Evolutionary conservation across 352 stramenopile species (phyloP), one percentile per base, ranked within the genome.

Genomic region (Globisporangium acanthophoron): DNA sequence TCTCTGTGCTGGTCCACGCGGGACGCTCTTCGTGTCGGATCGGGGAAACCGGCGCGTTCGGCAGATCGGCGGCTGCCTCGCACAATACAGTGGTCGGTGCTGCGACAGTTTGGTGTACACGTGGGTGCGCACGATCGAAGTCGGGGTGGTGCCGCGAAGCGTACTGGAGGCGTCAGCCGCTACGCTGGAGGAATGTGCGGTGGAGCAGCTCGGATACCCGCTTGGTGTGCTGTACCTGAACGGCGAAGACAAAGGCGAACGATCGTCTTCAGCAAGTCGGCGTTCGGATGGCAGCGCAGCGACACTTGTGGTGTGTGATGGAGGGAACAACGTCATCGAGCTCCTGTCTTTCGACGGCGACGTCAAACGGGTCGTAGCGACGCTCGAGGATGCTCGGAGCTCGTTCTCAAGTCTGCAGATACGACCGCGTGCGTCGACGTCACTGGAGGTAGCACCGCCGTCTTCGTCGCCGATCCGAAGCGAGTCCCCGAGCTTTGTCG

Each of bases 61-160:
- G 16, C 69, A 80, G 58, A 52, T 80, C 55, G 69, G 69, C 12
- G 64, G 69, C 8, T 66, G 58, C 24, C 57, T 70, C 27, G 48
- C 54, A 24, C 39, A 60, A n/a, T 27, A 49, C 40, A 61, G 20
- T 21, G 37, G 31, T 7, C 33, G 37, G n/a, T 18, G 31, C 13
- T 55, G 47, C 6, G 56, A 73, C 48, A 53, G 53, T 52, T 51
- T 72, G 15, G 52, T 46, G 39, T 80, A 66, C 55, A 44, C 43
- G 7, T 80, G 69, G 69, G 74, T 79, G 21, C 69, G 64, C 18
- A 80, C 74, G n/a, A 71, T 84, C 37, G 64, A 74, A 59, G 45
- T 84, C 20, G 64, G 58, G 11, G 35, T 43, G 8, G 49, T 64
- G 2, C 52, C 58, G 16, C 52, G 49, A 5, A 58, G 52, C 29